A percentile compares a stretch with the other conserved stretches of the same genome.
Conservation (phyloP, 257 asterid species). For the Ocimum tenuiflorum region DNA sequence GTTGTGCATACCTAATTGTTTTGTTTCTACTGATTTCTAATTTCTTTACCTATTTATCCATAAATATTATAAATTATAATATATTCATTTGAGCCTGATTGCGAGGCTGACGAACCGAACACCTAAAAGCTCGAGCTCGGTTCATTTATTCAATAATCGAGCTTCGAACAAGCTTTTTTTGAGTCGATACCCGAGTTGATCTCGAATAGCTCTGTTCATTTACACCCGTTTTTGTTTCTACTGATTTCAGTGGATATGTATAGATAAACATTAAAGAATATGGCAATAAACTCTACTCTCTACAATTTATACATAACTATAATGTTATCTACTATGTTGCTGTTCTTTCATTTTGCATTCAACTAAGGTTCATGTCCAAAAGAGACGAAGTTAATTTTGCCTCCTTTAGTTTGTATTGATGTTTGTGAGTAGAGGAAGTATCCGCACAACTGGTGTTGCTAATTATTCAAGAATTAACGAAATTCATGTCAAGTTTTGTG, state of each 20-base stretch:
- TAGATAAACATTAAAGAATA: not conserved
- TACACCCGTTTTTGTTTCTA: slow-evolving; percentile 4
- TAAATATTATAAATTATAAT: too few species aligned
- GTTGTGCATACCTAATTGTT: not conserved
- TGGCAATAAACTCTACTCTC: not conserved
- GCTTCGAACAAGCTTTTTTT: too few species aligned
- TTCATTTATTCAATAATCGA: too few species aligned
- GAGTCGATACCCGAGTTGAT: too few species aligned
- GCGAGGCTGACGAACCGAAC: too few species aligned
- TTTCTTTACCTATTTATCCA: too few species aligned
- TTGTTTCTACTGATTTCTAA: too few species aligned
- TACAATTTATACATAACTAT: not conserved
- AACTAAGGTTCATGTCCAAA: not conserved
- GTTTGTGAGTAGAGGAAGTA: not conserved
- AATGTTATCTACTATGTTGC: not conserved
- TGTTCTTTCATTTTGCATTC: not conserved
- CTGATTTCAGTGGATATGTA: not conserved
- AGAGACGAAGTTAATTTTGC: not conserved
- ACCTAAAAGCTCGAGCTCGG: too few species aligned
- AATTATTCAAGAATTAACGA: too few species aligned
- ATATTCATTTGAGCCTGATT: too few species aligned
- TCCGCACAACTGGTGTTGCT: not conserved
- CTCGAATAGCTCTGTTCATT: too few species aligned
- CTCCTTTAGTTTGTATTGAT: not conserved
- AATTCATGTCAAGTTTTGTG: not conserved